Evolutionary conservation across 345 rosid genomes (phyloP), one percentile per base, ranked within the genome.

Genomic region (Lumnitzera racemosa): DNA sequence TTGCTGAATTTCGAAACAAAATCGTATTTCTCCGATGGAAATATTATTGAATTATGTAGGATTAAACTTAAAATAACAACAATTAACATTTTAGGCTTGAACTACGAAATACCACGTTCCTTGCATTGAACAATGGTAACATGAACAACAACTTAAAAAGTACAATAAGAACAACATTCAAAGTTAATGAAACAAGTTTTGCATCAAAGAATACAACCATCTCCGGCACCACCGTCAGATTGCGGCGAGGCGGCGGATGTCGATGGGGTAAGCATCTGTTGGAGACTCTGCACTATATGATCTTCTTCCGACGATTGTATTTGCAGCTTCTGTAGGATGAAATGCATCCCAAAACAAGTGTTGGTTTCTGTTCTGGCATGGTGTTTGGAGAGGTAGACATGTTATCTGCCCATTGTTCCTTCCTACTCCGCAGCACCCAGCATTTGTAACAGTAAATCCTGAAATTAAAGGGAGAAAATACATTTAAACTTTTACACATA

Each of bases 321-420:
- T 76, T 6, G 74, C 78, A 12, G 72, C 72, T 58, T 78, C 86
- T 2, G 74, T 53, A 1, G 83, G 83, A 69, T 81, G 83, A 47
- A 69, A 72, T 12, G 78, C 77, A 52, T 81, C 86, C 78, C 81
- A 78, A 47, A 81, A 81, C 61, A 72, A 16, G 54, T 64, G 59
- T 16, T 62, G 55, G 17, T 14, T 48, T 14, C 86, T 67, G 51
- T 65, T 72, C 25, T 49, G 36, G 57, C 86, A 81, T 5, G 81
- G 77, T 27, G 64, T 64, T 41, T 74, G 70, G 11, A 59, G 16
- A 1, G 80, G 81, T 15, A 76, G 63, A 43, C 86, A 81, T n/a
- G 79, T 76, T 7, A 73, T 65, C 51, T 71, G 66, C 4, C 83
- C 83, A n/a, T 81, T 78, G 71, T 67, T 67, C 56, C 71, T 61